Conservation (phyloP, 805 yeast genomes). For the Hanseniaspora clermontiae region DNA sequence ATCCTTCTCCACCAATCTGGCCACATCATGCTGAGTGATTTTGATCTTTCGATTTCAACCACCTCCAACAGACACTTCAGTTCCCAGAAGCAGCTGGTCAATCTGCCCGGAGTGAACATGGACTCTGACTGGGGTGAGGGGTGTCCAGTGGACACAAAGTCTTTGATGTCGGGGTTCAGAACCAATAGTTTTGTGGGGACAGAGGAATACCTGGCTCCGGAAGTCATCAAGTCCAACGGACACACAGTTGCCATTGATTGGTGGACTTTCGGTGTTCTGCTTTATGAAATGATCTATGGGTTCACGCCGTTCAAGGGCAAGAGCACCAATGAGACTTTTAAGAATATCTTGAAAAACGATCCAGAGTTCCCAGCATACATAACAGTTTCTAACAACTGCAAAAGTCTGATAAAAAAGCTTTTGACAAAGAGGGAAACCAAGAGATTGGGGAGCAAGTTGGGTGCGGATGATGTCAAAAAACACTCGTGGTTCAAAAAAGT, state of each 20-base stretch:
- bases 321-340: slow-evolving; percentile 77
- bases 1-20: slow-evolving; percentile 91
- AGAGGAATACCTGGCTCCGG: slow-evolving; percentile 97
- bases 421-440: slow-evolving; percentile 80
- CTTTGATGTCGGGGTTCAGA: slow-evolving; percentile 89
- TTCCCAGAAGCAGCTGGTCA: slow-evolving; percentile 24
- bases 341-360: slow-evolving; percentile 73
- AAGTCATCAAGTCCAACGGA: slow-evolving; percentile 91
- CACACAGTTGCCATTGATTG: slow-evolving; percentile 97
- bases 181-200: slow-evolving; percentile 98
- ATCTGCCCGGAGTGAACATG: slow-evolving; percentile 34
- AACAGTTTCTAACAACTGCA: slow-evolving; percentile 60
- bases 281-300: slow-evolving; percentile 91
- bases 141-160: slow-evolving; percentile 67
- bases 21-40: slow-evolving; percentile 94
- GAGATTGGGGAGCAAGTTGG: slow-evolving; percentile 80
- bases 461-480: slow-evolving; percentile 86
- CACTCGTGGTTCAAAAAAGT: slow-evolving; percentile 84
- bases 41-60: slow-evolving; percentile 85
- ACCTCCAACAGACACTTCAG: slow-evolving; percentile 51
- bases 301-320: slow-evolving; percentile 93
- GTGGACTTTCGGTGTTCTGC: slow-evolving; percentile 95
- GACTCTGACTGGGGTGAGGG: slow-evolving; percentile 35
- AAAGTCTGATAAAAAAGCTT: slow-evolving; percentile 64
- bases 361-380: slow-evolving; percentile 53